phyloP scores from a whole-genome alignment of 164 flowering plant species.

The Magnolia kwangsiensis region DNA sequence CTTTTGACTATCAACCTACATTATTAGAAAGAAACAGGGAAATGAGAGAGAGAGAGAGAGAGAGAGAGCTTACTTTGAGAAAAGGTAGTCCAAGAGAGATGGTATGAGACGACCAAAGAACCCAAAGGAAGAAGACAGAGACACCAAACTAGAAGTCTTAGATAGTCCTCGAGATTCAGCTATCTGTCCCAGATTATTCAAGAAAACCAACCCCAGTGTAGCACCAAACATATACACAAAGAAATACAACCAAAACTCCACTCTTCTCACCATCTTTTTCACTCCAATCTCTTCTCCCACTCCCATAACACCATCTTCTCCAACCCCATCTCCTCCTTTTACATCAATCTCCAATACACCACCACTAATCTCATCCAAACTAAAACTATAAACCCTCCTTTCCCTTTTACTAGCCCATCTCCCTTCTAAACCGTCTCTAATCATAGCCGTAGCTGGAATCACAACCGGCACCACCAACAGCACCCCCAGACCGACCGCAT shows the following conservation, averaged over 20 bases:
- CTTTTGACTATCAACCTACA: too few relatives aligned
- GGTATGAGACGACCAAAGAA: constrained; percentile 94
- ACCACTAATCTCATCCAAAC: not conserved
- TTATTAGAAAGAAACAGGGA: not conserved
- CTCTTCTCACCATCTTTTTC: constrained; percentile 47
- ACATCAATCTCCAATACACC: not conserved
- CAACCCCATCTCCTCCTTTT: not conserved
- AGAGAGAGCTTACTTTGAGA: constrained; percentile 42
- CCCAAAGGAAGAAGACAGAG: constrained; percentile 74
- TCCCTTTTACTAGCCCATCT: constrained; percentile 3
- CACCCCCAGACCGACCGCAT: constrained; percentile 10
- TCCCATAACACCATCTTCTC: not conserved
- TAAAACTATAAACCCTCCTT: constrained; percentile 2
- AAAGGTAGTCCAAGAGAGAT: constrained; percentile 50
- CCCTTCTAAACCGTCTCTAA: constrained; percentile 15
- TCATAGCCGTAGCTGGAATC: not conserved
- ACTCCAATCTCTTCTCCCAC: constrained; percentile 60
- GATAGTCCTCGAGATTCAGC: constrained; percentile 75
- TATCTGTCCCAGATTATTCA: constrained; percentile 90
- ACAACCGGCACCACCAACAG: constrained; percentile 9
- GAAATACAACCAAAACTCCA: constrained; percentile 94
- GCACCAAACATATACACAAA: constrained; percentile 70
- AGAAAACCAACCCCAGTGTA: constrained; percentile 73
- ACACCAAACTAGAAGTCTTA: constrained; percentile 54
- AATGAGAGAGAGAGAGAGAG: not conserved